Conservation (phyloP, 2,329 filamentous ascomycete genomes). For the Knufia fluminis region DNA sequence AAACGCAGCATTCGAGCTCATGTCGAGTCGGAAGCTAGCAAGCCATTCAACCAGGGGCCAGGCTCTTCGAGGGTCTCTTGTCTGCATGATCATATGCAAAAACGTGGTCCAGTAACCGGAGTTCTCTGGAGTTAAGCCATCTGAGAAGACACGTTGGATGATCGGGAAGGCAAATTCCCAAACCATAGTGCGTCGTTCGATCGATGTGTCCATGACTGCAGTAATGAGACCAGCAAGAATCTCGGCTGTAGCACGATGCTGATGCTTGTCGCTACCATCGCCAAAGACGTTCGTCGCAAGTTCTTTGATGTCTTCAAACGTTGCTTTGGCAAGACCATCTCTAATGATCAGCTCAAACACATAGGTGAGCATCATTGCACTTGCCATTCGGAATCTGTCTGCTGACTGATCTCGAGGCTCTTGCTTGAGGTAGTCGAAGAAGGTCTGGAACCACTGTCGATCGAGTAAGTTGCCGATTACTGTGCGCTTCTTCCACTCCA, state of each 20-base stretch:
- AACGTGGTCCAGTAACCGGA: slow-evolving; percentile 91
- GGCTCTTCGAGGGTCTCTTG: slow-evolving; percentile 77
- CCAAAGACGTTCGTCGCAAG: slow-evolving; percentile 69
- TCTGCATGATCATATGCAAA: slow-evolving; percentile 77
- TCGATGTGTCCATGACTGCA: slow-evolving; percentile 67
- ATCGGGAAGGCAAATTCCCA: slow-evolving; percentile 91
- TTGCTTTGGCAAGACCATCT: slow-evolving; percentile 64
- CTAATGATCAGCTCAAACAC: slow-evolving; percentile 78
- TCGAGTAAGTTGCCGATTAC: slow-evolving; percentile 75
- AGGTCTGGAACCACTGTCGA: slow-evolving; percentile 74
- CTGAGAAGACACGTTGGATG: slow-evolving; percentile 74
- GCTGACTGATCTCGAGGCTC: slow-evolving; percentile 74
- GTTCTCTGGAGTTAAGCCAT: slow-evolving; percentile 90
- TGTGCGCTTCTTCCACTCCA: slow-evolving; percentile 63
- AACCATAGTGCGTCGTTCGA: slow-evolving; percentile 62
- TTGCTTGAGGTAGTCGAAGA: slow-evolving; percentile 91
- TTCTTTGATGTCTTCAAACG: slow-evolving; percentile 79
- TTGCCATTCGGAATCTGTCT: slow-evolving; percentile 84
- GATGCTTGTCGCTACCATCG: slow-evolving; percentile 93
- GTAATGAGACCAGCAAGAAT: slow-evolving; percentile 79
- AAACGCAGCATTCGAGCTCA: slow-evolving; percentile 93
- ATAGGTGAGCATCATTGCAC: slow-evolving; percentile 77
- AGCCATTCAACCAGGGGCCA: slow-evolving; percentile 80
- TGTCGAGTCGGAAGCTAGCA: slow-evolving; percentile 78
- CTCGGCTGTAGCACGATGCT: slow-evolving; percentile 90